These are phyloP conservation scores for Aspergillus costaricaensis DNA, from an alignment of 2,329 filamentous ascomycete genomes.

Conservation along the genomic window DNA sequence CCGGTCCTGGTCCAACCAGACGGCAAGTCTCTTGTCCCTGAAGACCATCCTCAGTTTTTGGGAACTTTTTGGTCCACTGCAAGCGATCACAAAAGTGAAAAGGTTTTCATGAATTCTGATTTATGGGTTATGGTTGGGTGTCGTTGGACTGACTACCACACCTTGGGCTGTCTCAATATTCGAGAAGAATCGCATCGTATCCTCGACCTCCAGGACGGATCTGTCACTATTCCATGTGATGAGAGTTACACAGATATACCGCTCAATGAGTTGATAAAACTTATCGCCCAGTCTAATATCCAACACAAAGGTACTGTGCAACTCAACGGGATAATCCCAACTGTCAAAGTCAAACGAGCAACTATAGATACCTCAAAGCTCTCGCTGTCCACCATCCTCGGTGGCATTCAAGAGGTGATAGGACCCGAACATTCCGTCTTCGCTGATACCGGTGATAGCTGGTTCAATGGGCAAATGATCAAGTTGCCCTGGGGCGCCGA, in stretches of 20 bases:
- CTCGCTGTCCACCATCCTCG: too few relatives aligned
- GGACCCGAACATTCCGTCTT: slow-evolving; percentile 5
- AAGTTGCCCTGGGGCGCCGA: neutral
- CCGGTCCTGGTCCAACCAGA: slow-evolving; percentile 9
- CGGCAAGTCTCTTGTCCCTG: slow-evolving; percentile 8
- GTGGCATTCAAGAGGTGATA: neutral
- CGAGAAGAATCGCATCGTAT: too few relatives aligned
- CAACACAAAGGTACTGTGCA: too few relatives aligned
- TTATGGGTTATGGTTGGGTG: slow-evolving; percentile 10
- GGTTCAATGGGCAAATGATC: slow-evolving; percentile 12
- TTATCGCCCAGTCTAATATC: too few relatives aligned
- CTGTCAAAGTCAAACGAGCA: too few relatives aligned
- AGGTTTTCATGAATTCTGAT: neutral
- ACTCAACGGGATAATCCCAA: too few relatives aligned
- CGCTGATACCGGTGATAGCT: slow-evolving; percentile 14
- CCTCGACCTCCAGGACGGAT: too few relatives aligned
- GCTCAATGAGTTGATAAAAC: too few relatives aligned
- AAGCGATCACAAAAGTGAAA: neutral
- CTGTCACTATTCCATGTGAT: too few relatives aligned
- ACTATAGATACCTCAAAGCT: too few relatives aligned
- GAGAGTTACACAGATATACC: too few relatives aligned
- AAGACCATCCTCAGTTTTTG: slow-evolving; percentile 7
- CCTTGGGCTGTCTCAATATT: too few relatives aligned
- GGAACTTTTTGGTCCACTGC: slow-evolving; percentile 12
- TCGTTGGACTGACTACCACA: slow-evolving; percentile 7